Conservation (phyloP, 805 yeast genomes). For the Hanseniaspora thailandica region DNA sequence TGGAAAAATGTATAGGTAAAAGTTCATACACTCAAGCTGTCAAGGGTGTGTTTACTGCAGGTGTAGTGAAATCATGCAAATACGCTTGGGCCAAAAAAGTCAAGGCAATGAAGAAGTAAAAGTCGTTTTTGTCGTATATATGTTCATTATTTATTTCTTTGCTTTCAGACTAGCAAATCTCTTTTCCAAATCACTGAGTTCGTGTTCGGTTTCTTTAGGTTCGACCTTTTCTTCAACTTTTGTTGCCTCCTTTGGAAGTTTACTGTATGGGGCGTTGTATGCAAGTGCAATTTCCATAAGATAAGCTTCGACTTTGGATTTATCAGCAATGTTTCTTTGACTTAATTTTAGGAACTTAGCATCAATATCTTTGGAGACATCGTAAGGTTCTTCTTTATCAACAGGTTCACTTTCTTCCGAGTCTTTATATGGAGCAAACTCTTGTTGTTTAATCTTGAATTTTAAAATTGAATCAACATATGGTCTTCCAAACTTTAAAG, state of each 20-base stretch:
- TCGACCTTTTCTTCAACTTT: conserved; percentile 22
- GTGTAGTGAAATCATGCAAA: conserved; percentile 52
- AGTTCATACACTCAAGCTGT: conserved; percentile 67
- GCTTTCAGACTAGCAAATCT: conserved; percentile 62
- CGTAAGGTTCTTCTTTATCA: conserved; percentile 33
- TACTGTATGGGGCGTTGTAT: conserved; percentile 63
- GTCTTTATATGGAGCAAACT: not conserved
- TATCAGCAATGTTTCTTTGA: conserved; percentile 53
- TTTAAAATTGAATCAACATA: conserved; percentile 35
- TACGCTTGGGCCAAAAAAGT: conserved; percentile 65
- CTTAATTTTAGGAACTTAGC: conserved; percentile 55
- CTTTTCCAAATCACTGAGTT: conserved; percentile 53
- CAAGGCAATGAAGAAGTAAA: conserved; percentile 28
- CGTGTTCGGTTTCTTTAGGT: conserved; percentile 32
- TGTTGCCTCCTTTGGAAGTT: conserved; percentile 30
- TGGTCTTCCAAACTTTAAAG: conserved; percentile 55
- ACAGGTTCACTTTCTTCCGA: conserved; percentile 12
- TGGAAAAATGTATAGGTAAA: conserved; percentile 46
- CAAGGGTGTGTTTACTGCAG: conserved; percentile 84
- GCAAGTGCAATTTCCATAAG: conserved; percentile 71
- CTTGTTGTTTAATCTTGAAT: conserved; percentile 16
- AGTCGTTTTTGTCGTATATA: not conserved
- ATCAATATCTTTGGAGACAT: conserved; percentile 37
- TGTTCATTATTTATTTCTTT: not conserved
- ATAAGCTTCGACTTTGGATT: conserved; percentile 54